Percentiles rank a stretch among this genome's conserved stretches.
Evolutionary conservation across 192 early-diverging fungal species (phyloP).

Genomic region (Rhizophagus clarus): DNA sequence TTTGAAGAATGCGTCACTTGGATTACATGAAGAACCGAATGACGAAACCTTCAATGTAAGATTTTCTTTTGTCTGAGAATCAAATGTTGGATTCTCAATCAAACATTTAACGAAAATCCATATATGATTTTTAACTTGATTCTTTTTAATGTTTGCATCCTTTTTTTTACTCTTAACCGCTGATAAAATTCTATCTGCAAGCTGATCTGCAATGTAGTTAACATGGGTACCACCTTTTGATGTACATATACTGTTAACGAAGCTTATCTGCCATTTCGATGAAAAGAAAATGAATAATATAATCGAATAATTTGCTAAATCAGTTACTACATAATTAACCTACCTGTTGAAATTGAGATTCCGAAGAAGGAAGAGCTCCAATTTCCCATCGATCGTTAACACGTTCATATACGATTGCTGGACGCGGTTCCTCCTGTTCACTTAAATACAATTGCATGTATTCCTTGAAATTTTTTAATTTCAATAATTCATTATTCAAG

Average conservation of each 20-base stretch:
- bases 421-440: slow-evolving; percentile 31
- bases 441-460: slow-evolving; percentile 82
- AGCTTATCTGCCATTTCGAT: slow-evolving; percentile 41
- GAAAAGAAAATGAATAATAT: too few species aligned
- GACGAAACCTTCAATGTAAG: slow-evolving; percentile 76
- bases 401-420: slow-evolving; percentile 73
- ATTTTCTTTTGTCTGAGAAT: slow-evolving; percentile 98
- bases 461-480: slow-evolving; percentile 87
- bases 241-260: slow-evolving; percentile 97
- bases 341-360: slow-evolving; percentile 95
- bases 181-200: slow-evolving; percentile 69
- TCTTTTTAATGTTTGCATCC: slow-evolving; percentile 69
- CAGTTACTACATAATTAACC: too few species aligned
- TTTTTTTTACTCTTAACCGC: slow-evolving; percentile 77
- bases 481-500: slow-evolving; percentile 81
- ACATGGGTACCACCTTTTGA: slow-evolving; percentile 93
- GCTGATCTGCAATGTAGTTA: slow-evolving; percentile 79
- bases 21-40: slow-evolving; percentile 81
- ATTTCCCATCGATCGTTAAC: slow-evolving; percentile 91
- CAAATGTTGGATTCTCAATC: slow-evolving; percentile 95
- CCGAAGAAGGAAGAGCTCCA: slow-evolving; percentile 76
- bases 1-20: slow-evolving; percentile 49
- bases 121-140: slow-evolving; percentile 88
- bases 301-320: too few species aligned
- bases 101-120: slow-evolving; percentile 59